A percentile compares a stretch with the other conserved stretches of the same genome.
These are phyloP conservation scores for Citrus medica DNA, from an alignment of 345 rosid genomes.

Conservation along the genomic window DNA sequence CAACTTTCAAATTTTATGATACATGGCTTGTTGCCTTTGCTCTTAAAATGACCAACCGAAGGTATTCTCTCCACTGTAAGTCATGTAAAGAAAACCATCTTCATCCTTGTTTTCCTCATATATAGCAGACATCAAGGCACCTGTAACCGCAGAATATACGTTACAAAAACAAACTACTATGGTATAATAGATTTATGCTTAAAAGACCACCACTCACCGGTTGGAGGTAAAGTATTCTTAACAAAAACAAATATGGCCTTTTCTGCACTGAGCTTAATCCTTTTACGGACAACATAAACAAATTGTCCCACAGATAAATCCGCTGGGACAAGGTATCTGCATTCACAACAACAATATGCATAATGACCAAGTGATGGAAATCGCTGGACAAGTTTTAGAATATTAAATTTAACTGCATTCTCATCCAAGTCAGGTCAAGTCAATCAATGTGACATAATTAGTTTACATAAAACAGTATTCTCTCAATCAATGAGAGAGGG, in stretches of 20 bases:
- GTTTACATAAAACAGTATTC: neutral
- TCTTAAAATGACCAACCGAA: conserved; percentile 33
- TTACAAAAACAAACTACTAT: neutral
- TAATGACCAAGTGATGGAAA: neutral
- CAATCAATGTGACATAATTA: neutral
- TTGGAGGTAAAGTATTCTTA: conserved; percentile 60
- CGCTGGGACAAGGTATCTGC: conserved; percentile 75
- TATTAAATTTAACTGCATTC: neutral
- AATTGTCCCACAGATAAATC: conserved; percentile 77
- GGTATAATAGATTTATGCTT: neutral
- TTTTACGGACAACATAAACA: conserved; percentile 73
- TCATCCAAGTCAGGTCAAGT: neutral
- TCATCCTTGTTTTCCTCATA: conserved; percentile 68
- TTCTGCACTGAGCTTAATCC: conserved; percentile 74
- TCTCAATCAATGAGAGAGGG: neutral
- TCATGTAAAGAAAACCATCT: conserved; percentile 76
- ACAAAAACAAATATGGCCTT: conserved; percentile 74
- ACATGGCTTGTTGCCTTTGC: conserved; percentile 15
- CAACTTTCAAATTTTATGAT: conserved; percentile 24
- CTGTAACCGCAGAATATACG: conserved; percentile 28
- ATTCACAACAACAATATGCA: neutral
- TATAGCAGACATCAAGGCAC: conserved; percentile 60
- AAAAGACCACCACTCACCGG: conserved; percentile 35
- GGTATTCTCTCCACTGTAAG: conserved; percentile 79
- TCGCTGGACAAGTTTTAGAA: neutral